Percentiles rank a stretch among this genome's conserved stretches.
Evolutionary conservation across 306 rosid genomes (phyloP).

Genomic region (Arachis stenosperma): DNA sequence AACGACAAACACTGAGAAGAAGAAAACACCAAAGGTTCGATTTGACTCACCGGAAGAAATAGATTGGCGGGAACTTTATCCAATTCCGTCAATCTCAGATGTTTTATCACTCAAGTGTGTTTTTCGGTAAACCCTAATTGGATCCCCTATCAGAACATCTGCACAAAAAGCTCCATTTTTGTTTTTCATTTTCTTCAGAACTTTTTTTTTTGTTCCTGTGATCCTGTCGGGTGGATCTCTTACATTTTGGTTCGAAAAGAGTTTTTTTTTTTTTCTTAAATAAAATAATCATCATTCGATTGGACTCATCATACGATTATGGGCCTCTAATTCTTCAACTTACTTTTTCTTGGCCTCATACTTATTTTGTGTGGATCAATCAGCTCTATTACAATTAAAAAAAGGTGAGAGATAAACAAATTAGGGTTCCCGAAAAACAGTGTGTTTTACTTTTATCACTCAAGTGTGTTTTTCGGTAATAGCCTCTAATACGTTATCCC

Average conservation of each 20-base stretch:
- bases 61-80: background rate
- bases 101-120: background rate
- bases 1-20: background rate
- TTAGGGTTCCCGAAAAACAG: too few relatives aligned
- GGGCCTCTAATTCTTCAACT: background rate
- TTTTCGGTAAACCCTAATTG: slow-evolving; percentile 23
- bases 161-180: background rate
- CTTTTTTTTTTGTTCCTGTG: background rate
- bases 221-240: too few relatives aligned
- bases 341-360: too few relatives aligned
- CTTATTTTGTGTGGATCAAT: too few relatives aligned
- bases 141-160: background rate
- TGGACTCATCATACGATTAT: background rate
- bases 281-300: background rate
- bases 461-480: too few relatives aligned
- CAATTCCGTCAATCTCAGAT: slow-evolving; percentile 4
- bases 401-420: too few relatives aligned
- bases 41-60: background rate
- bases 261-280: too few relatives aligned
- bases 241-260: too few relatives aligned
- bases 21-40: slow-evolving; percentile 2
- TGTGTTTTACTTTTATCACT: too few relatives aligned
- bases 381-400: too few relatives aligned
- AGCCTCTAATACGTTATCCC: too few relatives aligned
- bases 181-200: background rate